Base-by-base conservation (phyloP, 331 rosid species). In the Prunus yedoensis region DNA sequence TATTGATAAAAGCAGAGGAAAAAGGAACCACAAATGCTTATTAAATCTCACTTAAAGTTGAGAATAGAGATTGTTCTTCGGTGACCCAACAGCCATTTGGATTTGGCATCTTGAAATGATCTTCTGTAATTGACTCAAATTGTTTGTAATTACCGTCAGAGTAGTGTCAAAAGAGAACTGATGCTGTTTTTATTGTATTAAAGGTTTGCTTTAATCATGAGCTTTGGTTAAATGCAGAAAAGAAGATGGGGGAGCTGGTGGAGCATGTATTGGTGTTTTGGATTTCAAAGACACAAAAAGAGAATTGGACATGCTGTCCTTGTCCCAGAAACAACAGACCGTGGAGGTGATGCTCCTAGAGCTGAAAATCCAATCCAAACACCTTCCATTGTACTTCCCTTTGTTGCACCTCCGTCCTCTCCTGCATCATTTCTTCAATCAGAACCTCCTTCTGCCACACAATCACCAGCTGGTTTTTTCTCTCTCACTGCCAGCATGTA, bases 401-500 rank as follows among this genome's bases (percentile, higher is more conserved):
- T 92, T 74, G 66, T 84, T n/a, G 98, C 98, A 10, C 99, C 98
- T 63, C 97, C 98, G 7, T 95, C 98, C 4, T 95, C 98, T 50
- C 98, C 96, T 16, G 97, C 89, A 12, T 95, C 99, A 11, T 87
- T 95, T 73, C 86, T 95, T 81, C 96, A 89, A 77, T 95, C 98
- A 46, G 99, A 95, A 71, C 97, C 98, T 58, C 89, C 99, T 74
- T 95, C 99, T 18, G 84, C 65, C 45, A 78, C 87, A 20, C 99
- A 91, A 47, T 95, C 99, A 28, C 99, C 99, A 4, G 81, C 80
- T 18, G 89, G 87, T 66, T 46, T 82, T 75, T 81, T 85, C 66
- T 88, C 91, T 61, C 76, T 95, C 25, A 83, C 94, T 49, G 92
- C 99, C 45, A 87, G 81, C 74, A 92, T 92, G 97, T 91, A 85